Base-by-base conservation (phyloP, 805 yeast species). In the Millerozyma acaciae region DNA sequence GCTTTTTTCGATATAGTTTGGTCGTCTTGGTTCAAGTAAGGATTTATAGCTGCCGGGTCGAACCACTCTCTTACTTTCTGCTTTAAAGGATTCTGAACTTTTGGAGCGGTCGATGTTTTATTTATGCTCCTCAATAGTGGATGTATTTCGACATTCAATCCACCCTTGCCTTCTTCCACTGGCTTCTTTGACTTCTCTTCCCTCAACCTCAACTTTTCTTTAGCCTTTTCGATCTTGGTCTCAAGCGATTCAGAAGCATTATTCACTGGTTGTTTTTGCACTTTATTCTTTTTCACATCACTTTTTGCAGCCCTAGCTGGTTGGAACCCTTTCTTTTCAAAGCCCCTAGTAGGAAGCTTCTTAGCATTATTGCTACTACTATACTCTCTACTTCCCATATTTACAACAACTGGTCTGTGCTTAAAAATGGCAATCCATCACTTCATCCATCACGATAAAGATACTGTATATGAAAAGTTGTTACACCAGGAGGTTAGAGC, bases 11-110 rank as follows among this genome's bases (percentile, higher is more conserved):
- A 23, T 6, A 26, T 19, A 2, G 48, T 24, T 23, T 43, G 16
- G 13, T 33, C 38, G 2, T 35, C 35, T 34, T 58, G 67, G 31
- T 57, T 50, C 17, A 66, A 42, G 36, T 67, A 67, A 1, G 71
- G 71, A 33, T 67, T 67, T 2, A 62, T 44, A 6, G 64, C 39
- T 4, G 52, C 26, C 2, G 63, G 57, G 35, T 64, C 70, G 34
- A 62, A 62, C 43, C 50, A 42, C 16, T 38, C 34, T 16, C 60
- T 37, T 3, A 43, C 48, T 5, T 49, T 53, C 21, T 44, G 54
- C 25, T 59, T 60, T 13, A 59, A 32, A 1, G 65, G 65, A 40
- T 55, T 64, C 37, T 43, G 48, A 33, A 43, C 39, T 21, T 45
- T 45, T 4, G 61, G 52, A 1, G 56, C 37, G 14, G 44, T 35